Percentiles rank a stretch among this genome's conserved stretches.
phyloP scores from a whole-genome alignment of 495 filamentous ascomycete species.

The Hyaloscypha variabilis region DNA sequence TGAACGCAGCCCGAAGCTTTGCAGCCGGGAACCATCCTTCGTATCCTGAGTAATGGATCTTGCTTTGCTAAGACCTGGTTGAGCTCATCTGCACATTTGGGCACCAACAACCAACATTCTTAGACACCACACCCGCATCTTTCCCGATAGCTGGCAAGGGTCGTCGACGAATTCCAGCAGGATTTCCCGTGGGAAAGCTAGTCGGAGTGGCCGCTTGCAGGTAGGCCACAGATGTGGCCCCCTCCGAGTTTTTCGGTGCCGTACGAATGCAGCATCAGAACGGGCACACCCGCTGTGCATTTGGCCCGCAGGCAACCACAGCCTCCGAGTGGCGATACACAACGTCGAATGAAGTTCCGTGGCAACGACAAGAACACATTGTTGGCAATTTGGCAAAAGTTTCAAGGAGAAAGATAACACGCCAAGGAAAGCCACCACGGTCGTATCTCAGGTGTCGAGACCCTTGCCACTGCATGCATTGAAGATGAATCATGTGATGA shows the following conservation, averaged over 20 bases:
- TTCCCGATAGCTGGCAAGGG: neutral
- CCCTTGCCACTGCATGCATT: slow-evolving; percentile 25
- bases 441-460: slow-evolving; percentile 1
- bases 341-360: neutral
- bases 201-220: neutral
- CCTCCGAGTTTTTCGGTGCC: slow-evolving; percentile 4
- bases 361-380: neutral
- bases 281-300: slow-evolving; percentile 9
- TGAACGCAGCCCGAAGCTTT: slow-evolving; percentile 4
- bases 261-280: neutral
- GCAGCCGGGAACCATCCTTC: neutral
- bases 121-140: neutral
- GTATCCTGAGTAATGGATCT: neutral
- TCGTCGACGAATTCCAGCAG: neutral
- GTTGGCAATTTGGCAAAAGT: neutral
- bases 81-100: slow-evolving; percentile 11
- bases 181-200: neutral
- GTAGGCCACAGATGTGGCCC: neutral
- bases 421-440: neutral
- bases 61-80: neutral
- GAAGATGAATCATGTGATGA: slow-evolving; percentile 26
- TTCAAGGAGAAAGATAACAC: slow-evolving; percentile 3
- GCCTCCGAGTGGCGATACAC: neutral
- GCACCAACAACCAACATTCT: slow-evolving; percentile 10
- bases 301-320: slow-evolving; percentile 5